Percentiles rank a stretch among this genome's conserved stretches.
These are phyloP conservation scores for Apophysomyces ossiformis DNA, from an alignment of 371 early-diverging fungal species.

Conservation along the genomic window DNA sequence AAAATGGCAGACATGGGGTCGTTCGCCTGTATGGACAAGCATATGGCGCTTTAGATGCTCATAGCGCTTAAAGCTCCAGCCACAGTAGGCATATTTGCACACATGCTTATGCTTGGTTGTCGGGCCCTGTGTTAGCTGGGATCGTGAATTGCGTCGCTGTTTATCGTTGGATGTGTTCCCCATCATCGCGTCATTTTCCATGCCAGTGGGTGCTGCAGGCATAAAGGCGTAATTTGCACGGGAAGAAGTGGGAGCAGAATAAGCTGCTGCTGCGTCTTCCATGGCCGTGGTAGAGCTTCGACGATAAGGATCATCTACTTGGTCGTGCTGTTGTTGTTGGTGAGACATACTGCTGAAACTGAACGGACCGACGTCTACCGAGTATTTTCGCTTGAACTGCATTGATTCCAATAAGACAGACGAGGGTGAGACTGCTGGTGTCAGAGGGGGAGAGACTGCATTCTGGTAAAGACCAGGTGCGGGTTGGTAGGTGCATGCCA, in stretches of 20 bases:
- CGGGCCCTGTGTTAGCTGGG: constrained; percentile 5
- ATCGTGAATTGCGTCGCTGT: constrained; percentile 5
- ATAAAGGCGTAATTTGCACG: constrained; percentile 2
- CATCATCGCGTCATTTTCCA: neutral
- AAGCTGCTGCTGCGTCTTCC: constrained; percentile 13
- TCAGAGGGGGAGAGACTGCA: constrained; percentile 36
- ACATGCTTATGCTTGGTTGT: constrained; percentile 49
- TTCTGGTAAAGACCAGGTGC: constrained; percentile 18
- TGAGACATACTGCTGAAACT: constrained; percentile 13
- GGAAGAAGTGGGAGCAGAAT: neutral
- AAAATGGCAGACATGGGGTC: constrained; percentile 72
- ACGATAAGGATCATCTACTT: constrained; percentile 18
- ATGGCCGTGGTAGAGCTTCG: constrained; percentile 19
- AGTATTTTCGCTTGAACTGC: constrained; percentile 29
- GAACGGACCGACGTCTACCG: constrained; percentile 29
- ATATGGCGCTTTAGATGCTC: constrained; percentile 86
- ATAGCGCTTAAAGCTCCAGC: constrained; percentile 75
- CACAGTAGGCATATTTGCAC: constrained; percentile 57
- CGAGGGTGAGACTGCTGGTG: constrained; percentile 35
- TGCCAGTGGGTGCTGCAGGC: neutral
- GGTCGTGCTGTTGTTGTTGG: constrained; percentile 1
- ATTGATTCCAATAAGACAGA: constrained; percentile 25
- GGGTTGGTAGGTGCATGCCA: constrained; percentile 11
- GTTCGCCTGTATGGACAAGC: constrained; percentile 67
- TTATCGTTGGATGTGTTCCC: neutral